Evolutionary conservation across 2,329 filamentous ascomycete genomes (phyloP).

Genomic region (Cadophora malorum): DNA sequence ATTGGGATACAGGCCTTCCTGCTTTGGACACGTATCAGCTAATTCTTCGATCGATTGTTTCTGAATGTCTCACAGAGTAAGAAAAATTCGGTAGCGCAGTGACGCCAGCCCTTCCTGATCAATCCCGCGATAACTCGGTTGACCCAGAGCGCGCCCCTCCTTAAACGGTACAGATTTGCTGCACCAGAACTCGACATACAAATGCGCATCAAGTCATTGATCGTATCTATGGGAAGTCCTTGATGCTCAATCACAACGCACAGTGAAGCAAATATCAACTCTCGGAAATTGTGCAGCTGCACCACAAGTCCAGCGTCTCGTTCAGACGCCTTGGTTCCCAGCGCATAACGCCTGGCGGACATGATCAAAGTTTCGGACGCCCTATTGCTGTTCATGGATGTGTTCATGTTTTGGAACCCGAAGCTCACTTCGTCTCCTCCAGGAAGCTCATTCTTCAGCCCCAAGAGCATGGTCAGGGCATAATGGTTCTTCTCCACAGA

Average conservation of each 20-base stretch:
- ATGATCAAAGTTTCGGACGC: background rate
- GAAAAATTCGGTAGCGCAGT: background rate
- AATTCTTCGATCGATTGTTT: no score
- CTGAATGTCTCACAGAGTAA: background rate
- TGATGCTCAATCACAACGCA: constrained; percentile 11
- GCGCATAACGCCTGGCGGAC: background rate
- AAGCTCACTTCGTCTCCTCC: background rate
- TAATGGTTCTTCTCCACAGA: constrained; percentile 4
- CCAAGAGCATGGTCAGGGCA: background rate
- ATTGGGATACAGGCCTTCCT: constrained; percentile 4
- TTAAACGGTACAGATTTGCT: background rate
- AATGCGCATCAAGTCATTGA: constrained; percentile 6
- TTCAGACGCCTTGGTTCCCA: background rate
- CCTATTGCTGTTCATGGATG: background rate
- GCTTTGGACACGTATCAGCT: background rate
- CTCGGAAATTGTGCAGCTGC: constrained; percentile 5
- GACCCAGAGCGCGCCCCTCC: constrained; percentile 7
- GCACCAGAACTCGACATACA: constrained; percentile 11
- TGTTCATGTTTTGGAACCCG: background rate
- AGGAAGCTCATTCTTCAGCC: background rate
- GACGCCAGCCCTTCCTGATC: constrained; percentile 1
- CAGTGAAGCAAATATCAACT: constrained; percentile 1
- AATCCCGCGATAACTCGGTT: constrained; percentile 6
- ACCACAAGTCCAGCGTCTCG: background rate
- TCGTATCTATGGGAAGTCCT: background rate